Evolutionary conservation across 202 grass and related monocot species (phyloP).

Genomic region (Elaeis oleifera): DNA sequence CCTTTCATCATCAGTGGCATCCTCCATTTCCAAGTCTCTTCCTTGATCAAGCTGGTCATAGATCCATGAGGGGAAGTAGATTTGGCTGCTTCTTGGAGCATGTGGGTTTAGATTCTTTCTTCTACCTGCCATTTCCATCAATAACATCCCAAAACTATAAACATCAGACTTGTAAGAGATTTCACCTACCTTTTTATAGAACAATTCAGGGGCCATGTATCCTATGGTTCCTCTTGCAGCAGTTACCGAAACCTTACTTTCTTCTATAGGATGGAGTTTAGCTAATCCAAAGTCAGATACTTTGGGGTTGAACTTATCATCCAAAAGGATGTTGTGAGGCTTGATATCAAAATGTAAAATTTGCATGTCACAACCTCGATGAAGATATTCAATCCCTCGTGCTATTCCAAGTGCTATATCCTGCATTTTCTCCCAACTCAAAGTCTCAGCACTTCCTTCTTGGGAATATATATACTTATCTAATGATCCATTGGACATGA

Average conservation of each 20-base stretch:
- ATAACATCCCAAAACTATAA: slow-evolving; percentile 18
- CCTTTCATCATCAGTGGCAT: neutral
- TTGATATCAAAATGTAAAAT: slow-evolving; percentile 13
- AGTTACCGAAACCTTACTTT: slow-evolving; percentile 3
- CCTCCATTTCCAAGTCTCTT: neutral
- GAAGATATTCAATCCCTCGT: slow-evolving; percentile 18
- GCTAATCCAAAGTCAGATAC: slow-evolving; percentile 19
- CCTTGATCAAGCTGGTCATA: neutral
- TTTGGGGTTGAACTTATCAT: slow-evolving; percentile 15
- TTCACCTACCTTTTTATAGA: neutral
- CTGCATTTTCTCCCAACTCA: slow-evolving; percentile 7
- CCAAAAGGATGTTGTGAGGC: slow-evolving; percentile 1
- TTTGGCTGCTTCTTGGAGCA: no score
- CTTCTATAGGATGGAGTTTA: slow-evolving; percentile 8
- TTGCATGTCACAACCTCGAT: slow-evolving; percentile 9
- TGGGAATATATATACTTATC: neutral
- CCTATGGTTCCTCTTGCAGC: slow-evolving; percentile 15
- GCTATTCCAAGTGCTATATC: slow-evolving; percentile 8
- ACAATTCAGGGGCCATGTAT: slow-evolving; percentile 10
- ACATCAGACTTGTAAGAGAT: slow-evolving; percentile 17
- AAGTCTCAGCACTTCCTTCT: neutral
- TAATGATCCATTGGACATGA: slow-evolving; percentile 16
- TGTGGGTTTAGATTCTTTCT: neutral
- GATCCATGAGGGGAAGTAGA: slow-evolving; percentile 1
- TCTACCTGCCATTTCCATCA: slow-evolving; percentile 9